Evolutionary conservation across 805 yeast species (phyloP).

Genomic region (Spathaspora boniae): DNA sequence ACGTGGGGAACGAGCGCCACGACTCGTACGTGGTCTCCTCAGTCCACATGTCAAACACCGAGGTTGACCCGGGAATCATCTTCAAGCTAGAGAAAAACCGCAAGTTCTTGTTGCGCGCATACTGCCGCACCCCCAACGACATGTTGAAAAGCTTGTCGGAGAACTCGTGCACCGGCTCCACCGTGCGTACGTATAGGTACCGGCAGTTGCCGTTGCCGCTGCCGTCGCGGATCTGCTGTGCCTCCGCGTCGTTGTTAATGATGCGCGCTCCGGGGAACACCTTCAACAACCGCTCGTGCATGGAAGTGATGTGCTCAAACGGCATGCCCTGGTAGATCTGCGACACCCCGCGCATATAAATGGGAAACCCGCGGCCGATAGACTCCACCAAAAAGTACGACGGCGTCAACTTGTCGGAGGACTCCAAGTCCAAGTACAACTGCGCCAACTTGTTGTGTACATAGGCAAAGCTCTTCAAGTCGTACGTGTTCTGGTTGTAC

Average conservation of each 20-base stretch:
- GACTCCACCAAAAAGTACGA: constrained; percentile 77
- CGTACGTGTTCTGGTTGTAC: constrained; percentile 69
- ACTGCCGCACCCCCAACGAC: constrained; percentile 64
- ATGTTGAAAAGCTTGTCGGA: constrained; percentile 43
- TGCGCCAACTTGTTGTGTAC: constrained; percentile 66
- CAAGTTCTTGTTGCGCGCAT: constrained; percentile 71
- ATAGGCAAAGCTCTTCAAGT: constrained; percentile 69
- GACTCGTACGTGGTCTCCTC: constrained; percentile 83
- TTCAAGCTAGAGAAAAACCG: constrained; percentile 65
- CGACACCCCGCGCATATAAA: constrained; percentile 66
- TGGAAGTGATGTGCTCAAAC: constrained; percentile 81
- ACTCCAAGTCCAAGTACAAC: constrained; percentile 63
- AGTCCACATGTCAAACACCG: constrained; percentile 79
- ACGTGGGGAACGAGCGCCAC: constrained; percentile 73
- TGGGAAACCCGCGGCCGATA: constrained; percentile 83
- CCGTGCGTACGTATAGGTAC: constrained; percentile 66
- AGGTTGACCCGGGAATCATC: constrained; percentile 68
- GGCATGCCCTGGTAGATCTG: constrained; percentile 85
- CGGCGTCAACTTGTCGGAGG: constrained; percentile 69
- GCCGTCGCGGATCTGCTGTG: constrained; percentile 44
- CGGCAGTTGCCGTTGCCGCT: constrained; percentile 75
- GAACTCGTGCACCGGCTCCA: constrained; percentile 61
- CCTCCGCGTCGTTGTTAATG: constrained; percentile 57
- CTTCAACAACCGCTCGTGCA: constrained; percentile 70
- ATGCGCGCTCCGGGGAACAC: constrained; percentile 81